Percentiles rank a stretch among this genome's conserved stretches.
Evolutionary conservation across 306 rosid species (phyloP).

Genomic region (Vicia faba): DNA sequence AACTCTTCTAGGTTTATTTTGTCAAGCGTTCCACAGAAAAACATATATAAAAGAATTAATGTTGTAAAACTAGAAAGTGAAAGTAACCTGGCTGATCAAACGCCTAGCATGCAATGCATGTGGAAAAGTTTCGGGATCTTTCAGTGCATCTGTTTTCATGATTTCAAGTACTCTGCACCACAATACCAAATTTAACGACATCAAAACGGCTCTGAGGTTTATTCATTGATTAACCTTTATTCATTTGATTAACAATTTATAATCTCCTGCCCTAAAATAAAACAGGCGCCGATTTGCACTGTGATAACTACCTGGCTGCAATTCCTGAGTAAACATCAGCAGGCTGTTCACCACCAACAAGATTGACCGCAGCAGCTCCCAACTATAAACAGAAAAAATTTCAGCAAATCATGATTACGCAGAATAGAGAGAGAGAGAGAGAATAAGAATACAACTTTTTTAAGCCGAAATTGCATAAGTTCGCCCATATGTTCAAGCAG

Average conservation of each 20-base stretch:
- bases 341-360: slow-evolving; percentile 83
- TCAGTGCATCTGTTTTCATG: slow-evolving; percentile 71
- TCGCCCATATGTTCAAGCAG: not conserved
- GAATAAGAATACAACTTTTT: not conserved
- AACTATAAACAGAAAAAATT: slow-evolving; percentile 52
- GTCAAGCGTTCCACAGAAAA: slow-evolving; percentile 12
- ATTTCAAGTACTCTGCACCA: slow-evolving; percentile 87
- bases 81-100: slow-evolving; percentile 73
- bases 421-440: not conserved
- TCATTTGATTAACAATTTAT: not conserved
- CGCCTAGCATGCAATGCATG: slow-evolving; percentile 67
- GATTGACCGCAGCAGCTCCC: slow-evolving; percentile 98
- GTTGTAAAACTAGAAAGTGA: not conserved
- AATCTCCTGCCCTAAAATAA: slow-evolving; percentile 5
- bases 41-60: slow-evolving; percentile 8
- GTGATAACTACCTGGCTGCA: slow-evolving; percentile 69
- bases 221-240: not conserved
- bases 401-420: slow-evolving; percentile 18
- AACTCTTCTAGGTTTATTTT: slow-evolving; percentile 4
- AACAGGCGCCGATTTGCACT: slow-evolving; percentile 15
- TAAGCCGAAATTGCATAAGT: slow-evolving; percentile 2
- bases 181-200: slow-evolving; percentile 26
- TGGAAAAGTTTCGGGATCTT: slow-evolving; percentile 75
- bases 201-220: too few species aligned
- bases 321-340: slow-evolving; percentile 97